Evolutionary conservation across 208 protist genomes (phyloP).

Genomic region (Acanthamoeba lenticulata): DNA sequence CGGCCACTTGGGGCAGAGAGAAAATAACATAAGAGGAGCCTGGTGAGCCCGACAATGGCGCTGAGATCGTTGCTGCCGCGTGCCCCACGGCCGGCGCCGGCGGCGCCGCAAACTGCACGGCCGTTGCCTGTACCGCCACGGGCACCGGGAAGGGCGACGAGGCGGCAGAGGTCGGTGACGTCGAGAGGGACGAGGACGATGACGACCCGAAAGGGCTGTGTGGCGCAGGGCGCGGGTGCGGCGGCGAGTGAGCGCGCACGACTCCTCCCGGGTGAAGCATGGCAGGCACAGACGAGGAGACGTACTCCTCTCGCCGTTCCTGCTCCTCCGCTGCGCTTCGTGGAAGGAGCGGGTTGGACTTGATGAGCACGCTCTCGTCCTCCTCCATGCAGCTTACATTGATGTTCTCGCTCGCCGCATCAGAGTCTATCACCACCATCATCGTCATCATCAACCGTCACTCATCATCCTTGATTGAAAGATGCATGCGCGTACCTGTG

Average conservation of each 20-base stretch:
- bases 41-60: background rate
- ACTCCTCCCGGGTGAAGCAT: background rate
- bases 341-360: constrained; percentile 6
- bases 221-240: background rate
- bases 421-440: no score
- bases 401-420: constrained; percentile 12
- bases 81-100: background rate
- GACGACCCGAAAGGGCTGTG: background rate
- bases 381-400: constrained; percentile 17
- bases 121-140: background rate
- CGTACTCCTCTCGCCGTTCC: constrained; percentile 4
- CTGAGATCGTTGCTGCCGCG: background rate
- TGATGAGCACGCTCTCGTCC: background rate
- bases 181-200: background rate
- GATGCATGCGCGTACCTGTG: no score
- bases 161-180: background rate
- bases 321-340: background rate
- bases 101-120: background rate
- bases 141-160: background rate
- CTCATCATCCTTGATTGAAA: no score
- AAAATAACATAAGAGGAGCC: background rate
- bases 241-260: background rate
- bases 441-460: no score
- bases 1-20: background rate
- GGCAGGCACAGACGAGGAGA: background rate